Evolutionary conservation across 2,329 filamentous ascomycete species (phyloP).

Genomic region (Ambrosiella xylebori): DNA sequence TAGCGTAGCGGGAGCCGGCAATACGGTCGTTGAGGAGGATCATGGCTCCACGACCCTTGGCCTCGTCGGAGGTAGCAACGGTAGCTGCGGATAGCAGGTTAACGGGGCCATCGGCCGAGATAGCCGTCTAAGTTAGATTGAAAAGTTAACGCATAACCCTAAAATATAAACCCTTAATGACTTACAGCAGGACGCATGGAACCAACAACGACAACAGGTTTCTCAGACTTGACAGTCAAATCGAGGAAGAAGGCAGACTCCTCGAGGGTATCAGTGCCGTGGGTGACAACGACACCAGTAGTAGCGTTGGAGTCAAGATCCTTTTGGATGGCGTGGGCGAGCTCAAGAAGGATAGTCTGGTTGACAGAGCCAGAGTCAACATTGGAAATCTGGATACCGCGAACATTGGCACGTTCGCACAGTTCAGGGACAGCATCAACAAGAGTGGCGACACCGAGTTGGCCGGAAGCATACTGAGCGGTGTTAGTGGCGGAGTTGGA

Average conservation of each 20-base stretch:
- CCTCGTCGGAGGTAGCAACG: conserved; percentile 30
- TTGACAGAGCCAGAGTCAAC: conserved; percentile 32
- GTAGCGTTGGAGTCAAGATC: conserved; percentile 27
- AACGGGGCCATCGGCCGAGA: conserved; percentile 44
- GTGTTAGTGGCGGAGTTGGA: conserved; percentile 30
- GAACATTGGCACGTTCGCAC: conserved; percentile 35
- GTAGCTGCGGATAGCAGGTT: conserved; percentile 45
- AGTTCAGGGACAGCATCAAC: conserved; percentile 38
- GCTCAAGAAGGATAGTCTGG: conserved; percentile 28
- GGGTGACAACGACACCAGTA: conserved; percentile 40
- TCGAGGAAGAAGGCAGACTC: conserved; percentile 48
- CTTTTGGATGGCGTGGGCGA: conserved; percentile 30
- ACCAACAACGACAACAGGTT: conserved; percentile 43
- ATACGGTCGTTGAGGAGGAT: conserved; percentile 46
- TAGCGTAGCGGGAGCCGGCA: conserved; percentile 36
- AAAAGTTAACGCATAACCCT: not conserved
- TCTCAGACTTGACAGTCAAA: conserved; percentile 35
- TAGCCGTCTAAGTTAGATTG: conserved; percentile 25
- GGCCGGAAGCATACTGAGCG: conserved; percentile 25
- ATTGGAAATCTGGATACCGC: conserved; percentile 34
- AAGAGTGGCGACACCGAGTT: conserved; percentile 31
- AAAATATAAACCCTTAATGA: not conserved
- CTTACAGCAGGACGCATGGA: conserved; percentile 39
- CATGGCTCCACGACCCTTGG: conserved; percentile 36
- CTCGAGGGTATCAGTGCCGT: conserved; percentile 49